phyloP scores from a whole-genome alignment of 768 basidiomycete species.

The Boletus sp. region DNA sequence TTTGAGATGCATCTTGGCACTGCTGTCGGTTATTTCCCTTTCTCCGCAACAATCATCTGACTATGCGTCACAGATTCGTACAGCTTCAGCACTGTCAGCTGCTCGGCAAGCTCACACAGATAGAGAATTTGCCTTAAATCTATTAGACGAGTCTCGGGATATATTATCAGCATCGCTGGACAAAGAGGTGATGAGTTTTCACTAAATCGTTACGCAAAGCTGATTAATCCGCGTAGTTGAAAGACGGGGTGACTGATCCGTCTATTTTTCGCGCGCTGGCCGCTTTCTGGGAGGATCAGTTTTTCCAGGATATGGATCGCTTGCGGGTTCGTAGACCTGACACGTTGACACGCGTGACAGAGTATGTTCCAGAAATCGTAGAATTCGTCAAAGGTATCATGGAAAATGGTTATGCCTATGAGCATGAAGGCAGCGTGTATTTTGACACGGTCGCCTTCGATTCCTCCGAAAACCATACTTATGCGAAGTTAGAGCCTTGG shows the following conservation, averaged over 20 bases:
- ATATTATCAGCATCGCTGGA: conserved; percentile 74
- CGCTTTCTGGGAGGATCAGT: conserved; percentile 84
- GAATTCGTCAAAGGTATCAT: conserved; percentile 84
- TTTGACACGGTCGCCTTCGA: conserved; percentile 88
- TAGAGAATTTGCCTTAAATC: conserved; percentile 45
- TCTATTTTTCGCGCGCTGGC: conserved; percentile 80
- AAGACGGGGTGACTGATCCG: conserved; percentile 80
- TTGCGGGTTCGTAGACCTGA: conserved; percentile 86
- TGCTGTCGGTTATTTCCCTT: conserved; percentile 52
- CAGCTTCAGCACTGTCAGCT: conserved; percentile 49
- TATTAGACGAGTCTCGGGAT: conserved; percentile 77
- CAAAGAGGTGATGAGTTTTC: conserved; percentile 52
- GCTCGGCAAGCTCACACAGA: conserved; percentile 48
- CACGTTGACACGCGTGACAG: conserved; percentile 90
- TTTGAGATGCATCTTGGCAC: conserved; percentile 85
- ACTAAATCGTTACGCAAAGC: background rate
- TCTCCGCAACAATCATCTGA: conserved; percentile 10
- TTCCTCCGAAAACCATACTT: conserved; percentile 69
- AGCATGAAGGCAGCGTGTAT: conserved; percentile 80
- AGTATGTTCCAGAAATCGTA: conserved; percentile 95
- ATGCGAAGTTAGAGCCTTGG: conserved; percentile 95
- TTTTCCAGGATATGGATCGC: conserved; percentile 91
- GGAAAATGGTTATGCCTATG: conserved; percentile 77
- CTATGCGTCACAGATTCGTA: conserved; percentile 41
- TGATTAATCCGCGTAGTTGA: conserved; percentile 48